Percentiles rank a stretch among this genome's conserved stretches.
phyloP scores from a whole-genome alignment of 2,329 filamentous ascomycete genomes.

The Fusarium sulawesiense region DNA sequence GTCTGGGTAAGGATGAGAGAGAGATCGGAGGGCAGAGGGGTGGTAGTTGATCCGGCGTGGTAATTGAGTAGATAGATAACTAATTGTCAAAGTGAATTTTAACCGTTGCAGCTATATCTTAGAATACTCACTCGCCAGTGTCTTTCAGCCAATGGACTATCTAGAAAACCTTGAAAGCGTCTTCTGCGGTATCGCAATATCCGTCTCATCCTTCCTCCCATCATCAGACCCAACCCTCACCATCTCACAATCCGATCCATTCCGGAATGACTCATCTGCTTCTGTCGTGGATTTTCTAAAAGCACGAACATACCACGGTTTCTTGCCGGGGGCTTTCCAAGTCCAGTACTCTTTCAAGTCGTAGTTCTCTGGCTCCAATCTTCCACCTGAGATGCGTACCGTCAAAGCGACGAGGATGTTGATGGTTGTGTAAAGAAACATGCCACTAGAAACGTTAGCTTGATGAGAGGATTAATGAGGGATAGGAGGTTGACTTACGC shows the following conservation, averaged over 20 bases:
- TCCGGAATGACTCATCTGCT: not conserved
- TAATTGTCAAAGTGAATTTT: not conserved
- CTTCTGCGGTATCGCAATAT: not conserved
- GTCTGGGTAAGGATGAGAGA: not conserved
- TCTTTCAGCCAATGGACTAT: too few species aligned
- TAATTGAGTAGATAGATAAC: not conserved
- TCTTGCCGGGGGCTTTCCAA: conserved; percentile 31
- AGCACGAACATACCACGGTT: conserved; percentile 30
- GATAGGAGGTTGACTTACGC: conserved; percentile 49
- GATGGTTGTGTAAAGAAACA: conserved; percentile 31
- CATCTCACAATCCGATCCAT: conserved; percentile 28
- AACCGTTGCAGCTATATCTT: not conserved
- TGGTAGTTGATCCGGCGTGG: too few species aligned
- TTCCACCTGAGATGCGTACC: conserved; percentile 17
- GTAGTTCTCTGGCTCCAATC: conserved; percentile 32
- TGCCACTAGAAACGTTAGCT: conserved; percentile 10
- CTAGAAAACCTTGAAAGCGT: not conserved
- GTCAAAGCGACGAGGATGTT: conserved; percentile 29
- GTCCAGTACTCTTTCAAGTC: conserved; percentile 43
- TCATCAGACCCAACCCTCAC: conserved; percentile 16
- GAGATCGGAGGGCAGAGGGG: too few species aligned
- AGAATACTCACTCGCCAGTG: not conserved
- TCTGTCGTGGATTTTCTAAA: not conserved
- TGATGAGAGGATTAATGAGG: not conserved
- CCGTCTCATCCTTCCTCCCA: conserved; percentile 1